Evolutionary conservation across 345 rosid genomes (phyloP).

Genomic region (Salix viminalis): DNA sequence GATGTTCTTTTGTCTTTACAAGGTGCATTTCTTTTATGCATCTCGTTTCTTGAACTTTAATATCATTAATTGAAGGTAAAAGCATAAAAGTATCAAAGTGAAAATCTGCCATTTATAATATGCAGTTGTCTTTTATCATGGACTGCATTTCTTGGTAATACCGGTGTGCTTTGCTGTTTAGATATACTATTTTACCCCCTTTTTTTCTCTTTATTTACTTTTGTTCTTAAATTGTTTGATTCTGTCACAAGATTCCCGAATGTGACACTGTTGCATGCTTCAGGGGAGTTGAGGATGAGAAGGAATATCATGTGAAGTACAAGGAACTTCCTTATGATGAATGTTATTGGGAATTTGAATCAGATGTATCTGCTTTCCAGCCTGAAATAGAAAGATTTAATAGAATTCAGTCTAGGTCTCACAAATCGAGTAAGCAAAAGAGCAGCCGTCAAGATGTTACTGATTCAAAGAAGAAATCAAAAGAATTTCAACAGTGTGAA

Average conservation of each 20-base stretch:
- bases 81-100: neutral
- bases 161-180: neutral
- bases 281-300: slow-evolving; percentile 80
- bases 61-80: neutral
- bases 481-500: slow-evolving; percentile 84
- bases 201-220: neutral
- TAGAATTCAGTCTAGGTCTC: slow-evolving; percentile 62
- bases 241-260: neutral
- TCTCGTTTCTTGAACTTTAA: neutral
- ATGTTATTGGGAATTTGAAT: slow-evolving; percentile 96
- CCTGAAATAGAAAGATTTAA: slow-evolving; percentile 79
- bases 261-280: slow-evolving; percentile 25
- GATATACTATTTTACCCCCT: neutral
- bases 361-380: slow-evolving; percentile 85
- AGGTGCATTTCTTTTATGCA: neutral
- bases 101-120: neutral
- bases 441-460: slow-evolving; percentile 31
- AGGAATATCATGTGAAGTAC: slow-evolving; percentile 89
- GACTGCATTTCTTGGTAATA: neutral
- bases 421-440: slow-evolving; percentile 49
- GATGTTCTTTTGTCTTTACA: neutral
- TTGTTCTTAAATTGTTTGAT: slow-evolving; percentile 3
- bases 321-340: slow-evolving; percentile 96
- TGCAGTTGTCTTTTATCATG: neutral
- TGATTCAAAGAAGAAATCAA: slow-evolving; percentile 57